A percentile compares a stretch with the other conserved stretches of the same genome.
phyloP scores from a whole-genome alignment of 768 basidiomycete species.

The Mycena pura region DNA sequence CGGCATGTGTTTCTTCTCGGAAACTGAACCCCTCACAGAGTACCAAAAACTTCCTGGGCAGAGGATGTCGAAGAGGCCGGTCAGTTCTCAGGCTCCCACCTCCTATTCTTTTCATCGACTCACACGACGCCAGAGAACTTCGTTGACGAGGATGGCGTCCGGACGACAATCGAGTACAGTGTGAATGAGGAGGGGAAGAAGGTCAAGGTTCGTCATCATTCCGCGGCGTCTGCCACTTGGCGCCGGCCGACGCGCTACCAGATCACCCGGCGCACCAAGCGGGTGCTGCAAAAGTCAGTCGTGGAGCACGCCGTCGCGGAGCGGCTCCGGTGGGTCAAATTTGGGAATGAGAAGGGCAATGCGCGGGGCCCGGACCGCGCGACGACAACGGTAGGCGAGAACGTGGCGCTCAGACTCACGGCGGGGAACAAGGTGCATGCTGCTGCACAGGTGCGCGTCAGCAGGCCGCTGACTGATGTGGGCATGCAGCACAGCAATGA shows the following conservation, averaged over 20 bases:
- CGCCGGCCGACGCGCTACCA: constrained; percentile 33
- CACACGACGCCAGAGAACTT: constrained; percentile 63
- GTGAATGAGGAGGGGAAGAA: constrained; percentile 94
- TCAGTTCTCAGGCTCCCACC: neutral
- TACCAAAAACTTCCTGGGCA: constrained; percentile 82
- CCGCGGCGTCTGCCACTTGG: neutral
- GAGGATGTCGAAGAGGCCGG: constrained; percentile 16
- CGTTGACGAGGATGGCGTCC: constrained; percentile 85
- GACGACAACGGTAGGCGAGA: constrained; percentile 89
- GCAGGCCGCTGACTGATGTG: neutral
- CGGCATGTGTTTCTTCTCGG: too few species aligned
- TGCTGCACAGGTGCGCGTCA: neutral
- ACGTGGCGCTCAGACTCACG: constrained; percentile 52
- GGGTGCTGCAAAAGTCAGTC: constrained; percentile 86
- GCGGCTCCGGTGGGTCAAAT: constrained; percentile 92
- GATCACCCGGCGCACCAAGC: constrained; percentile 87
- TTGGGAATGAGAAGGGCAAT: constrained; percentile 89
- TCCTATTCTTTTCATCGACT: neutral
- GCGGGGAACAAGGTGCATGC: constrained; percentile 66
- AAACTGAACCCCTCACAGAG: constrained; percentile 31
- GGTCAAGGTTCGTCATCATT: constrained; percentile 75
- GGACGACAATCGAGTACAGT: constrained; percentile 82
- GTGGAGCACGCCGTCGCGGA: constrained; percentile 97
- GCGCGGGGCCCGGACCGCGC: constrained; percentile 89
- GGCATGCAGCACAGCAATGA: constrained; percentile 57